Base-by-base conservation (phyloP, 495 filamentous ascomycete genomes). In the Penicillium soppii region DNA sequence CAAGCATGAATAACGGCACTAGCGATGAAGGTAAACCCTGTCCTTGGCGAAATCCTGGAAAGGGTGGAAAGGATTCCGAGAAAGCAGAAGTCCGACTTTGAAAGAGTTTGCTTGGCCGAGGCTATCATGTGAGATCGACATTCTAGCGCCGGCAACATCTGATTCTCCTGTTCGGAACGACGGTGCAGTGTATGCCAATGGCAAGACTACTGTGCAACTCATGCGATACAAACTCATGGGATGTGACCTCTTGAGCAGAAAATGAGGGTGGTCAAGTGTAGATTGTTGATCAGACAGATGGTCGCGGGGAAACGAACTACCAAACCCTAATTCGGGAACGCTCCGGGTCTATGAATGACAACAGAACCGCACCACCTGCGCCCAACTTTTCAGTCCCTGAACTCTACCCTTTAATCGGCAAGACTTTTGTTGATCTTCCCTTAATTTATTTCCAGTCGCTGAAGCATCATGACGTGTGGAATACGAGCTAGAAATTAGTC, bases 111-210 rank as follows among this genome's bases (percentile, higher is more conserved):
- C 36, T 40, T 39, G 35, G 36, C 47, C 47, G 47, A 49, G 47
- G 47, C 37, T 22, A 22, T 41, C 47, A 49, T 49, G 47, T 49
- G 47, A 49, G 47, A 49, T 49, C 47, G 47, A 49, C 47, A 41
- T 26, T 19, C 44, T 37, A 47, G 44, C 10, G 23, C 25, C 7
- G 19, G n/a, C 10, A 26, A 37, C 33, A 30, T 40, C 26, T 49
- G 45, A 48, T 48, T 2, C 17, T 22, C 15, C 25, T 7, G 10
- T 27, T 39, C 35, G 46, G 46, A 39, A 21, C 12, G 12, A 9
- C 8, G n/a, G 5, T 39, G 17, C 35, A 32, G 25, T 40, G 20
- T 4, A 39, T 27, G 25, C 4, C 25, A 27, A 9, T 5, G 25
- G 25, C 5, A 4, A 27, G 25, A 27, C 25, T 27, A 9, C 25